Evolutionary conservation across 805 yeast species (phyloP).

Genomic region (Naumovozyma baii): DNA sequence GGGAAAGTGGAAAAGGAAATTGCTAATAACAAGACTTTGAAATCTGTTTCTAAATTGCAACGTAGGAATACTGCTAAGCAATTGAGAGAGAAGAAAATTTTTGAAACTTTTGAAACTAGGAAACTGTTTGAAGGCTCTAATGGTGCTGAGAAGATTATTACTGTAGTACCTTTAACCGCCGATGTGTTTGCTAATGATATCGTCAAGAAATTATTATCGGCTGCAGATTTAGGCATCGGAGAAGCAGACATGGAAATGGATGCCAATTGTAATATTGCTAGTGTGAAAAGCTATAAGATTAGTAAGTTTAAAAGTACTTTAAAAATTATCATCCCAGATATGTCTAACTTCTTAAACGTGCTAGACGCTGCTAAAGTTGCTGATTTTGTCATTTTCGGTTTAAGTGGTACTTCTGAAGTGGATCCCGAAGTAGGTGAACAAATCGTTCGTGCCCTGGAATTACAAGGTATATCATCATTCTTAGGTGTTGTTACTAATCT

Average conservation of each 20-base stretch:
- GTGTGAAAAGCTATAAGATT: conserved; percentile 44
- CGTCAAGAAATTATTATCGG: conserved; percentile 39
- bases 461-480: conserved; percentile 84
- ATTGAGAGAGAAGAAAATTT: conserved; percentile 60
- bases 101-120: conserved; percentile 47
- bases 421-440: conserved; percentile 77
- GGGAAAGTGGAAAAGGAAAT: conserved; percentile 78
- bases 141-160: conserved; percentile 77
- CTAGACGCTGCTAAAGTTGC: conserved; percentile 83
- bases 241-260: conserved; percentile 23
- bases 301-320: conserved; percentile 65
- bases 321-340: conserved; percentile 64
- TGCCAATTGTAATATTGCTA: conserved; percentile 26
- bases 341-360: conserved; percentile 52
- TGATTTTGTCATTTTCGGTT: conserved; percentile 82
- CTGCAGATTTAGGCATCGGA: conserved; percentile 30
- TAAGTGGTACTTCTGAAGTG: conserved; percentile 80
- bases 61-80: conserved; percentile 76
- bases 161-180: conserved; percentile 67
- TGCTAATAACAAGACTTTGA: conserved; percentile 27
- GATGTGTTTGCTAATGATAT: conserved; percentile 55
- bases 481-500: conserved; percentile 73
- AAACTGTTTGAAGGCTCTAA: conserved; percentile 68
- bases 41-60: conserved; percentile 41
- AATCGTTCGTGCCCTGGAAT: conserved; percentile 73